Base-by-base conservation (phyloP, 169 alveolate species). In the Blepharisma undulans region DNA sequence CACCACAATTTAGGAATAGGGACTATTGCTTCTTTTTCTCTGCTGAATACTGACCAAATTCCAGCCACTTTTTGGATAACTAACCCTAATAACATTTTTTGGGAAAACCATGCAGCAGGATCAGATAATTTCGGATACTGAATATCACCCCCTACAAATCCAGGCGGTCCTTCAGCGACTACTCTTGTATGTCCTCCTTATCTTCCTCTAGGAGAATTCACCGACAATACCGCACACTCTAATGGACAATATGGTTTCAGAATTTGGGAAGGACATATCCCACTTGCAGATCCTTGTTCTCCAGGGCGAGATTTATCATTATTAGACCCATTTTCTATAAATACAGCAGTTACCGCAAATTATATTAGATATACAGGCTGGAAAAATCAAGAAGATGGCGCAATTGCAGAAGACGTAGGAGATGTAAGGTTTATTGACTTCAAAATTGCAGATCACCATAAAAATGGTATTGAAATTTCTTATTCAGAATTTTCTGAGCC, bases 21-120 rank as follows among this genome's bases (percentile, higher is more conserved):
- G 59, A 82, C 94, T n/a, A 60, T 60, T 29, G 34, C 72, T 34
- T 89, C 94, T 6, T 92, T 90, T 93, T 89, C 95, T 34, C 92
- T 96, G 78, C 93, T 95, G 59, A 81, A 95, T 74, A 88, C 95
- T 19, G 98, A 96, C 84, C 94, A 92, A 33, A 95, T 95, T 0
- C 97, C 96, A 19, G 97, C 97, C 16, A 76, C 94, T 16, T 94
- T 91, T 92, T 96, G 98, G 98, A 92, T 94, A 76, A 95, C 97
- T 22, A 88, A 94, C 86, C 98, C 98, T 8, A 77, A 92, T 59
- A 96, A 96, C 77, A 48, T 61, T 25, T 81, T 95, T 29, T 76
- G 87, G 25, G 89, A 92, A 18, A 96, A 96, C 74, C 92, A 88
- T 27, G 96, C 97, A 29, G 96, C 95, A 21, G 98, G 98, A 33